Evolutionary conservation across 2,329 filamentous ascomycete species (phyloP), one percentile per base, ranked within the genome.

Genomic region (Cordyceps javanica): DNA sequence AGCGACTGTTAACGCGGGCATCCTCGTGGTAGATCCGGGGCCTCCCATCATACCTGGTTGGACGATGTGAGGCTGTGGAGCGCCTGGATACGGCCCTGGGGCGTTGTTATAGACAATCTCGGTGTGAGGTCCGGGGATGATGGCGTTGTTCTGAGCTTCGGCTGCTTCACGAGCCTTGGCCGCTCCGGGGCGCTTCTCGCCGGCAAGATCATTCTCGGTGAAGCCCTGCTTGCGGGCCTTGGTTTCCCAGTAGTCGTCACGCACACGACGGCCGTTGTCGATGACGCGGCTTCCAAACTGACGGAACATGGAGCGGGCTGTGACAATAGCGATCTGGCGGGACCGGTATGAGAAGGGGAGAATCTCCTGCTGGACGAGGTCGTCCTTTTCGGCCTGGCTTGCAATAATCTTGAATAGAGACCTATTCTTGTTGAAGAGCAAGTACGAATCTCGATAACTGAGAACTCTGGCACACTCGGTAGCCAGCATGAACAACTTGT

Each of bases 171-270:
- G 82, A 60, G 89, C 89, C 75, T 95, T 96, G 59, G 91, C 86
- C 39, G 90, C 92, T 55, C 94, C 94, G 6, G 94, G 94, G 62
- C 94, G 82, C 78, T 99, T 97, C 75, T 99, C 94, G 41, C 94
- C 94, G 4, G 94, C 94, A 52, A 92, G 81, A 72, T 99, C 94
- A 62, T 95, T 91, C 71, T 99, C 94, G 1, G 94, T 99, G 69
- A 99, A 99, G 11, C 94, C 94, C 73, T 99, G 94, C 74, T 97
- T 99, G 49, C 89, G 83, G 8, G 94, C 94, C 74, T 97, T 97
- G 68, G 88, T 90, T 73, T 97, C 94, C 94, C 94, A 99, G 73
- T 99, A 99, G 70, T 99, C 94, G 73, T 99, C 94, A 51, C 94
- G 87, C 42, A 99, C 94, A 59, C 94, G 82, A 61, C 93, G 83